phyloP scores from a whole-genome alignment of 1,284 basidiomycete species.

The Hypsizygus ulmarius region DNA sequence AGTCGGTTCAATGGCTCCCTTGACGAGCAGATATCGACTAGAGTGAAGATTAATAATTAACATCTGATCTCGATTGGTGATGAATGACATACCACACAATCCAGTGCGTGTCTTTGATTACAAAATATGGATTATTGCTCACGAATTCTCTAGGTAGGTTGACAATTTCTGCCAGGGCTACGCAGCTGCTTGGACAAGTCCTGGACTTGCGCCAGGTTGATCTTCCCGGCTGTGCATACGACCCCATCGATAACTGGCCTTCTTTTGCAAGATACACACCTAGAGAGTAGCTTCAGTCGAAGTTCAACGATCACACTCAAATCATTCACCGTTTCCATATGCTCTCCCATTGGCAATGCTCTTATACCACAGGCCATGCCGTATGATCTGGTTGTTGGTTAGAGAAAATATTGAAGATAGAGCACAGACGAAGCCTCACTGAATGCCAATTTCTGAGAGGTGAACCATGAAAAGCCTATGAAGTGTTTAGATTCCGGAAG shows the following conservation, averaged over 20 bases:
- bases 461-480: constrained; percentile 63
- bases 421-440: constrained; percentile 30
- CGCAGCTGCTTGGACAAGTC: constrained; percentile 41
- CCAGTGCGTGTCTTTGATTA: constrained; percentile 59
- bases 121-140: constrained; percentile 47
- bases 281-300: constrained; percentile 20
- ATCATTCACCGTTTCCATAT: constrained; percentile 50
- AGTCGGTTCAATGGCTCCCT: constrained; percentile 22
- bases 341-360: constrained; percentile 49
- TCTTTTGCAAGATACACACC: constrained; percentile 66
- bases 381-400: constrained; percentile 47
- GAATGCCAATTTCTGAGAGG: constrained; percentile 63
- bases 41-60: constrained; percentile 2
- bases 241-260: constrained; percentile 42
- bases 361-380: constrained; percentile 63
- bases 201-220: constrained; percentile 48
- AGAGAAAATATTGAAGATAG: background rate
- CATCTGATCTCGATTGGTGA: background rate
- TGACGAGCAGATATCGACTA: constrained; percentile 65
- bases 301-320: background rate
- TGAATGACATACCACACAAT: constrained; percentile 52
- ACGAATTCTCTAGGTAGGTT: constrained; percentile 53
- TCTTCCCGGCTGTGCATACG: constrained; percentile 36
- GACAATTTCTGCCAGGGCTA: constrained; percentile 61
- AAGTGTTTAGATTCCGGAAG: background rate